Percentiles rank a stretch among this genome's conserved stretches.
Conservation (phyloP, 1,284 basidiomycete species). For the Xerocomus amazonicus region DNA sequence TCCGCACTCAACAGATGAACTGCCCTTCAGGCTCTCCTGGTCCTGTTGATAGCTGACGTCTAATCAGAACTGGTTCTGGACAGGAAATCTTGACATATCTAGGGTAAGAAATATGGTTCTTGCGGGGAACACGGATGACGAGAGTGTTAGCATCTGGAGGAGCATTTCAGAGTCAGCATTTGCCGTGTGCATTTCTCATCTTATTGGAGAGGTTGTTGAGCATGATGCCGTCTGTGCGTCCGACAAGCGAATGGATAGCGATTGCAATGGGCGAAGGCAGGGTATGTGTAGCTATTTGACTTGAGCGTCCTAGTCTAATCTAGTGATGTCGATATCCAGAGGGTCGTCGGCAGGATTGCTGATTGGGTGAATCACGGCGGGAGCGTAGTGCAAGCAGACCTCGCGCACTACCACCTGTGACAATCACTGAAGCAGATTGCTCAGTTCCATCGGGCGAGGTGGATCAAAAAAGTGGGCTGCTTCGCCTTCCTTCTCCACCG, state of each 20-base stretch:
- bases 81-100: conserved; percentile 69
- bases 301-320: conserved; percentile 23
- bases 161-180: conserved; percentile 48
- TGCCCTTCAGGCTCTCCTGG: no score
- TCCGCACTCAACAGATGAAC: no score
- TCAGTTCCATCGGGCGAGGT: not conserved
- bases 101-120: conserved; percentile 47
- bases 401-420: conserved; percentile 22
- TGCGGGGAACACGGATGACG: conserved; percentile 3
- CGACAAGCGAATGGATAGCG: conserved; percentile 69
- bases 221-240: conserved; percentile 26
- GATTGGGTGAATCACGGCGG: conserved; percentile 11
- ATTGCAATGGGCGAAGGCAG: conserved; percentile 60
- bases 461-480: conserved; percentile 15
- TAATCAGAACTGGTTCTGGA: no score
- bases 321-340: conserved; percentile 8
- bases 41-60: no score
- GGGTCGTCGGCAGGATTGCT: conserved; percentile 17
- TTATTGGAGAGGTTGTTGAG: conserved; percentile 4
- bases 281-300: conserved; percentile 38
- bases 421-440: no score
- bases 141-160: conserved; percentile 50
- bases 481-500: conserved; percentile 14
- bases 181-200: conserved; percentile 3
- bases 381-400: conserved; percentile 10